Conservation (phyloP, 2,329 filamentous ascomycete genomes). For the Mycogone perniciosa region DNA sequence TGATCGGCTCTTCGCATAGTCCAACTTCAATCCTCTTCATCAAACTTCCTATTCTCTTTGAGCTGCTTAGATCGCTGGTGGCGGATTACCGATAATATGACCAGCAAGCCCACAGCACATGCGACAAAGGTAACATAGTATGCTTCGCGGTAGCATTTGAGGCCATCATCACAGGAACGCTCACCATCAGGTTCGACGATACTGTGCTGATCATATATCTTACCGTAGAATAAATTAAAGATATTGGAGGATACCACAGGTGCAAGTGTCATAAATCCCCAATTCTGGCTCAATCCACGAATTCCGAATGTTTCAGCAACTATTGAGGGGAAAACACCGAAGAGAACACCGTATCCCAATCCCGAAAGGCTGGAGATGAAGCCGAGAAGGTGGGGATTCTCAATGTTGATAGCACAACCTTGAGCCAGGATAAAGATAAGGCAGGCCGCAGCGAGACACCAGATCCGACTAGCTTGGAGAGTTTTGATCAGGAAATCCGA, state of each 20-base stretch:
- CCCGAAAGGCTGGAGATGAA: conserved; percentile 79
- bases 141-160: conserved; percentile 73
- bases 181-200: conserved; percentile 61
- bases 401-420: conserved; percentile 65
- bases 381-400: conserved; percentile 69
- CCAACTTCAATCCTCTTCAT: conserved; percentile 8
- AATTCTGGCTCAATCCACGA: conserved; percentile 84
- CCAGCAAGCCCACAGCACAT: conserved; percentile 60
- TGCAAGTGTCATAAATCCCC: conserved; percentile 89
- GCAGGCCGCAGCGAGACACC: conserved; percentile 79
- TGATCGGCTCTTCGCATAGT: too few species aligned
- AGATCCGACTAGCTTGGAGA: conserved; percentile 74
- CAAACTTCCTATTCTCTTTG: conserved; percentile 23
- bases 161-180: conserved; percentile 67
- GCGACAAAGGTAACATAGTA: conserved; percentile 73
- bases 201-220: conserved; percentile 75
- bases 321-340: conserved; percentile 88
- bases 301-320: conserved; percentile 88
- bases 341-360: conserved; percentile 85
- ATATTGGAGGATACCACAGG: conserved; percentile 84
- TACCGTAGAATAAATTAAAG: conserved; percentile 88
- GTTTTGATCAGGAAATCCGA: conserved; percentile 85
- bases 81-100: conserved; percentile 65
- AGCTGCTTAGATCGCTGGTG: conserved; percentile 42
- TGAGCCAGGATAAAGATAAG: conserved; percentile 75